Base-by-base conservation (phyloP, 2,329 filamentous ascomycete species). In the Botrytis tulipae region DNA sequence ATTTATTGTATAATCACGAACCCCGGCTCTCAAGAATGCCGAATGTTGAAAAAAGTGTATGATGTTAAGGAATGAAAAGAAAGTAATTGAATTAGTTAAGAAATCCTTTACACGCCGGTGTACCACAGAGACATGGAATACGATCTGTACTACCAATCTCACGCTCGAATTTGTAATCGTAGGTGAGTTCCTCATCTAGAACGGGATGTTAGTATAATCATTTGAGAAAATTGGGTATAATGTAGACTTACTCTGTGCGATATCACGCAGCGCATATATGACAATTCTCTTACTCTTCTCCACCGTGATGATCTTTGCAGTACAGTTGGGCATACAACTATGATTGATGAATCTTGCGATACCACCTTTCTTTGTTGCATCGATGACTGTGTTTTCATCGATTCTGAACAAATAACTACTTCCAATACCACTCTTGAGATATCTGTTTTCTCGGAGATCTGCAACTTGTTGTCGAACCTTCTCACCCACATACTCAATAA, bases 161-260 rank as follows among this genome's bases (percentile, higher is more conserved):
- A 79, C 96, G 93, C 85, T 99, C 96, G 83, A 99, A 99, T 84
- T 99, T 99, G 88, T 99, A 99, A 86, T 99, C 96, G 85, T 99
- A 99, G 3, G 96, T 99, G 82, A 99, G 90, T 86, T 99, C 96
- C 84, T 99, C 96, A 82, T 98, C 96, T 99, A 29, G 18, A 32
- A 73, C 14, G 62, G 22, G 12, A 65, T 44, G 73, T 79, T 78
- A 80, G 79, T n/a, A 6, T 29, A 16, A 8, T 29, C 29, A 57
- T 12, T 46, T 48, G 8, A n/a, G 25, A 44, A 8, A 10, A 10
- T 29, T 46, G 46, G 32, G n/a, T 46, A 14, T 16, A n/a, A 12
- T 54, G 62, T 25, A 48, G 62, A 90, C 93, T 87, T 89, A 98
- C 96, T 96, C 87, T 95, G 91, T 79, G 90, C 90, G 83, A 99